These are phyloP conservation scores for Diaporthe aspalathi DNA, from an alignment of 2,329 filamentous ascomycete species.

Conservation along the genomic window DNA sequence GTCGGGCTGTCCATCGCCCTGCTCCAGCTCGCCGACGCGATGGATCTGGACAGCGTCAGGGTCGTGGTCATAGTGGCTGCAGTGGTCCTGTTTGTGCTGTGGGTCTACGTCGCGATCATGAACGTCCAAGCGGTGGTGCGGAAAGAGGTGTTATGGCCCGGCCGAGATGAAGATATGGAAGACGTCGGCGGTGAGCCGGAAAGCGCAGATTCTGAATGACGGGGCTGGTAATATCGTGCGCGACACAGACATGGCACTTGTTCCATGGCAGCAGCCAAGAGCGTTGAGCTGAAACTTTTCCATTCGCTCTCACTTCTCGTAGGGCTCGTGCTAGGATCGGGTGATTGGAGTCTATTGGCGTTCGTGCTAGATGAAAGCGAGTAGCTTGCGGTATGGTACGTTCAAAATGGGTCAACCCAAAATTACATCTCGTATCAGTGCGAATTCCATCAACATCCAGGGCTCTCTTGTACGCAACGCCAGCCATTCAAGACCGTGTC, in stretches of 20 bases:
- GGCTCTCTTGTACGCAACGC: too few species aligned
- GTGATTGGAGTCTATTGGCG: too few species aligned
- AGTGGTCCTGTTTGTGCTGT: neutral
- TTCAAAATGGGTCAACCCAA: too few species aligned
- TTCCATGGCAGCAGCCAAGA: neutral
- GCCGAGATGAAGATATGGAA: slow-evolving; percentile 1
- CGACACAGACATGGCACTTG: neutral
- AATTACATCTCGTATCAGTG: too few species aligned
- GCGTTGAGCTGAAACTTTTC: neutral
- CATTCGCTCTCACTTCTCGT: too few species aligned
- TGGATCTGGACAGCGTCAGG: neutral
- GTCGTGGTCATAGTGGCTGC: slow-evolving; percentile 5
- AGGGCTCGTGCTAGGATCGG: too few species aligned
- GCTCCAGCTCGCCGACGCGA: slow-evolving; percentile 11
- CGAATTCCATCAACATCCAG: too few species aligned
- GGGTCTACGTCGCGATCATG: slow-evolving; percentile 5
- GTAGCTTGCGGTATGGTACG: too few species aligned
- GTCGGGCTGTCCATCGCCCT: slow-evolving; percentile 58
- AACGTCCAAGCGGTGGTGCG: neutral
- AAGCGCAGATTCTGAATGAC: neutral
- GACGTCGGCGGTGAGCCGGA: neutral
- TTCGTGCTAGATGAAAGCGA: too few species aligned
- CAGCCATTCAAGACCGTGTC: too few species aligned
- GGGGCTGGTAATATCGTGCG: too few species aligned
- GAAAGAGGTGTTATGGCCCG: slow-evolving; percentile 1